Evolutionary conservation across 805 yeast species (phyloP), one percentile per base, ranked within the genome.

Genomic region (Kazachstania africana): DNA sequence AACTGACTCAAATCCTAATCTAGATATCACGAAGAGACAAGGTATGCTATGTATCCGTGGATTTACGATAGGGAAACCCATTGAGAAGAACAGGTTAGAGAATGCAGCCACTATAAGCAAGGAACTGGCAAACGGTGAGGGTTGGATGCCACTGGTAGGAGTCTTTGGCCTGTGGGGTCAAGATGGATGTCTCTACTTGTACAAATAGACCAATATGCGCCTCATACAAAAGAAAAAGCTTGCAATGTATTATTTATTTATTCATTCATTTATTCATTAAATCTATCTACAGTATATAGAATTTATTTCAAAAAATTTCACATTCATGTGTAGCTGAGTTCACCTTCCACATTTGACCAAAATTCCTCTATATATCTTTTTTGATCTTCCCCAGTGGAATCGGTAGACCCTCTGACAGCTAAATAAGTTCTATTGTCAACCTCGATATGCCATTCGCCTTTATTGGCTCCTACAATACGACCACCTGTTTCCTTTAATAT

Each of bases 131-230:
- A 68, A 66, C n/a, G 62, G 68, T 6, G 73, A 68, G 38, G 68
- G 70, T 14, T 62, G 67, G 67, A 57, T 62, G 62, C 67, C 67
- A 53, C 4, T 75, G 66, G 59, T 68, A 3, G 68, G 67, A 5
- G 57, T 75, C 0, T 45, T 40, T 22, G 85, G 83, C 0, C 60
- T 62, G 23, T 76, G 77, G 66, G 87, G 84, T 10, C 59, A 53
- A 18, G 88, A 79, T 51, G 87, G 87, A 2, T 78, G 87, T 47
- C 64, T 79, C 36, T 79, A 78, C 48, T 64, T 62, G 42, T 57
- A 48, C 31, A 46, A 39, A 36, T 39, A 22, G 29, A 16, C 3
- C 13, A 16, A 8, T 24, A 24, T 12, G 26, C 9, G 12, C 24
- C 12, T 12, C 9, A 21, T 12, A 21, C 9, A 9, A 21, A 12